Base-by-base conservation (phyloP, 2,329 filamentous ascomycete species). In the Aspergillus tanneri region DNA sequence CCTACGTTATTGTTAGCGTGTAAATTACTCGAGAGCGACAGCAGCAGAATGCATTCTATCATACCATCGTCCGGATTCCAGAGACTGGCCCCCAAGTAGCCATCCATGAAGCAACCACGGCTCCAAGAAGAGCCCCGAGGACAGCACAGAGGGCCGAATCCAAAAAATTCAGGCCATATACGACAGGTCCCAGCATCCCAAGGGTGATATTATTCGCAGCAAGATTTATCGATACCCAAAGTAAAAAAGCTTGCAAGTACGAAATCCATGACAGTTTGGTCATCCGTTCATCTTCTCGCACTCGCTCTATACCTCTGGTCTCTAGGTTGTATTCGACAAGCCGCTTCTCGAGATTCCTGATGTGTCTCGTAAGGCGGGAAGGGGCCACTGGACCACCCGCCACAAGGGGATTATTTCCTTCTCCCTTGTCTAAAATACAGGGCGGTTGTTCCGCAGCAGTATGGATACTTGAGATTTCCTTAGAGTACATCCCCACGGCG, bases 211-310 rank as follows among this genome's bases (percentile, higher is more conserved):
- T 84, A 65, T 84, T 83, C 21, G 82, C 78, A 2, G 80, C 79
- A 8, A 84, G 68, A 57, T 85, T 85, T 62, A 84, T 77, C 8
- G 78, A 81, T 52, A 83, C 76, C 82, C 82, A 85, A 40, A 85
- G 66, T 38, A 82, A 64, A 14, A 75, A 76, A 18, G 80, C 75
- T 61, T 84, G 80, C 28, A 76, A 66, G 59, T 81, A 81, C 24
- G 78, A 77, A n/a, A 79, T 55, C 54, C 72, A 71, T 14, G 71
- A 70, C 42, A 79, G 60, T 39, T 74, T 73, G 49, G 74, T 72
- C 54, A 81, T 77, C 14, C 81, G 77, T 57, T 84, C 79, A 43
- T 78, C 64, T 1, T 74, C 68, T 43, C 76, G 71, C 1, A 84
- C 81, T 18, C 81, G 75, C 59, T 82, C 73, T 39, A 84, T 83